Percentiles rank a stretch among this genome's conserved stretches.
These are phyloP conservation scores for Terana coerulea DNA, from an alignment of 768 basidiomycete species.

Conservation along the genomic window DNA sequence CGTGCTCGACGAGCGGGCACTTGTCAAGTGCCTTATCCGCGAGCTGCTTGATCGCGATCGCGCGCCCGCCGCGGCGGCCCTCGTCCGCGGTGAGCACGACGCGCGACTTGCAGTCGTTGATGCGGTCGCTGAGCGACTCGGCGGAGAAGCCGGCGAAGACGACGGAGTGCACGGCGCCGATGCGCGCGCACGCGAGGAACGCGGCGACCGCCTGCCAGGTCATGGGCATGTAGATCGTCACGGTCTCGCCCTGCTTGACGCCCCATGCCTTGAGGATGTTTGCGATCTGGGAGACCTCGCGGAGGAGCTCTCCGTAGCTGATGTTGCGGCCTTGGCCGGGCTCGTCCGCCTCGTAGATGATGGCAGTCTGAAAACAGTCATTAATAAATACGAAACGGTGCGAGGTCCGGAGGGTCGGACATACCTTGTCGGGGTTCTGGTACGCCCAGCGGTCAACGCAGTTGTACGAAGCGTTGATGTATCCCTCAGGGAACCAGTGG, in stretches of 20 bases:
- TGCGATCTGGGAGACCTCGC: constrained; percentile 83
- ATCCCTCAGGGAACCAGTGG: constrained; percentile 95
- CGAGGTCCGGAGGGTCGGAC: background rate
- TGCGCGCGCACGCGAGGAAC: constrained; percentile 95
- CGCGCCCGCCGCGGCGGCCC: constrained; percentile 89
- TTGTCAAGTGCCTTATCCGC: constrained; percentile 87
- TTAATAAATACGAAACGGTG: constrained; percentile 1
- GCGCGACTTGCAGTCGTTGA: constrained; percentile 80
- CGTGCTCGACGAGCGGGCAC: constrained; percentile 82
- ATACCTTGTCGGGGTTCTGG: constrained; percentile 75
- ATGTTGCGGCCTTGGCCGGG: constrained; percentile 73
- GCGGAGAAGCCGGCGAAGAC: constrained; percentile 97
- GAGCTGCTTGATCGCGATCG: constrained; percentile 89
- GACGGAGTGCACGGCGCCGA: constrained; percentile 95
- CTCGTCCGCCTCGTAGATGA: constrained; percentile 98
- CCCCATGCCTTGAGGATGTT: constrained; percentile 88
- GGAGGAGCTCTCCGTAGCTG: constrained; percentile 81
- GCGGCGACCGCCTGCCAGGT: constrained; percentile 96
- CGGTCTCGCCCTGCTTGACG: constrained; percentile 92
- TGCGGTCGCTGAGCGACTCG: constrained; percentile 88
- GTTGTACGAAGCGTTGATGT: constrained; percentile 90
- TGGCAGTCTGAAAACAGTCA: constrained; percentile 60
- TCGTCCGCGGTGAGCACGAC: constrained; percentile 95
- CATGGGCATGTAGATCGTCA: constrained; percentile 89
- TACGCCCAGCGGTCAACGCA: constrained; percentile 96